Evolutionary conservation across 768 basidiomycete genomes (phyloP).

Genomic region (Brasilioporus rufonigricans): DNA sequence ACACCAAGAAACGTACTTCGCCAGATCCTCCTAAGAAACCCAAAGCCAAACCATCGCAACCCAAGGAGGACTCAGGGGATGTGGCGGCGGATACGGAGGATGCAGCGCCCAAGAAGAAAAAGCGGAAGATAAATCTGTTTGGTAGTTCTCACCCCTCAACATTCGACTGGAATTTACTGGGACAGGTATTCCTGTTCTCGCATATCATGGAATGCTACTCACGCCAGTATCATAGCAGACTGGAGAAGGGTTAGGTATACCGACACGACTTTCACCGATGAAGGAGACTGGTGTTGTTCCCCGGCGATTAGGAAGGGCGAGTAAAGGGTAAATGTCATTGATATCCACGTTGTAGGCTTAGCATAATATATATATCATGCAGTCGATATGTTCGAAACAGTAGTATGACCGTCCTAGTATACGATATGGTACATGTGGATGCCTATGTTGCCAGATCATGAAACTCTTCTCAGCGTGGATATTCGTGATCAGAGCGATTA

Average conservation of each 20-base stretch:
- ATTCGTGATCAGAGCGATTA: constrained; percentile 82
- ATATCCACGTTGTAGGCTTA: neutral
- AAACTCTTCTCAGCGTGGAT: constrained; percentile 79
- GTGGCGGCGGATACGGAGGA: constrained; percentile 23
- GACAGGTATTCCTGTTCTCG: constrained; percentile 32
- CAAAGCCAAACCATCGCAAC: constrained; percentile 15
- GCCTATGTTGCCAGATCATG: constrained; percentile 80
- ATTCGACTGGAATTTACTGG: constrained; percentile 45
- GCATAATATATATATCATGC: neutral
- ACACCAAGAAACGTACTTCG: constrained; percentile 18
- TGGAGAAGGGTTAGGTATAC: constrained; percentile 55
- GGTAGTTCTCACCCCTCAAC: constrained; percentile 38
- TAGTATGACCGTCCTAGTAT: neutral
- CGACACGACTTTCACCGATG: constrained; percentile 64
- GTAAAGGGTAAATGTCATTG: constrained; percentile 15
- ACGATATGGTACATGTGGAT: neutral
- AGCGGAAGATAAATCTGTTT: constrained; percentile 68
- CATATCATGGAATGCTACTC: neutral
- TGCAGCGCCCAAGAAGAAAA: constrained; percentile 57
- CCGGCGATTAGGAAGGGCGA: constrained; percentile 35
- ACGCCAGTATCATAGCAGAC: constrained; percentile 18
- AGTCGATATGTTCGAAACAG: neutral
- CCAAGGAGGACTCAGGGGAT: constrained; percentile 18
- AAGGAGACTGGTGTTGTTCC: constrained; percentile 54
- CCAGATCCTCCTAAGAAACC: constrained; percentile 22